phyloP scores from a whole-genome alignment of 78 protist genomes.

The Polysphondylium violaceum region DNA sequence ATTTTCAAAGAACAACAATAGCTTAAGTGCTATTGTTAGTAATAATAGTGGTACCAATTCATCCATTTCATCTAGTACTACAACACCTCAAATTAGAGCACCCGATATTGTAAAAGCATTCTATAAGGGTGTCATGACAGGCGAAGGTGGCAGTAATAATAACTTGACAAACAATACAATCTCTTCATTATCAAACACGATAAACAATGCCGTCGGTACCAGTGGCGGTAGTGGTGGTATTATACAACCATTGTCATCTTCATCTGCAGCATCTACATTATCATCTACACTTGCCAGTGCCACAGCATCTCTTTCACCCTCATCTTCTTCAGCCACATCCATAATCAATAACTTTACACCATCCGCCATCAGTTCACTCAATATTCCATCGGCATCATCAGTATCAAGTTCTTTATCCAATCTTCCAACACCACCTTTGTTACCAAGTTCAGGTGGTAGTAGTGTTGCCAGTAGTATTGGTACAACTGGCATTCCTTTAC shows the following conservation, averaged over 20 bases:
- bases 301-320: not conserved
- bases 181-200: conserved; percentile 22
- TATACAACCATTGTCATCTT: not conserved
- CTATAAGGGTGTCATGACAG: conserved; percentile 48
- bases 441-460: not conserved
- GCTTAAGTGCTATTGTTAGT: not conserved
- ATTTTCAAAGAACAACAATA: not conserved
- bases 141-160: conserved; percentile 51
- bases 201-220: conserved; percentile 3
- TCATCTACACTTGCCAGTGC: not conserved
- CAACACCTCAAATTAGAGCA: conserved; percentile 24
- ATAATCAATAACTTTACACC: conserved; percentile 27
- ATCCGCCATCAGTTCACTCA: conserved; percentile 13
- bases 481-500: not conserved
- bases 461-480: not conserved
- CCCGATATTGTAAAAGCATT: conserved; percentile 72
- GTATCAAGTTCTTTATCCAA: not conserved
- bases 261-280: not conserved
- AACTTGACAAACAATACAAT: conserved; percentile 50
- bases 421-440: not conserved
- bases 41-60: not conserved
- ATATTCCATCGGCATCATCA: conserved; percentile 5
- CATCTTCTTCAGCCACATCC: not conserved
- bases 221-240: too few species aligned
- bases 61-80: not conserved